Conservation (phyloP, 1,284 basidiomycete species). For the Inonotus hispidus region DNA sequence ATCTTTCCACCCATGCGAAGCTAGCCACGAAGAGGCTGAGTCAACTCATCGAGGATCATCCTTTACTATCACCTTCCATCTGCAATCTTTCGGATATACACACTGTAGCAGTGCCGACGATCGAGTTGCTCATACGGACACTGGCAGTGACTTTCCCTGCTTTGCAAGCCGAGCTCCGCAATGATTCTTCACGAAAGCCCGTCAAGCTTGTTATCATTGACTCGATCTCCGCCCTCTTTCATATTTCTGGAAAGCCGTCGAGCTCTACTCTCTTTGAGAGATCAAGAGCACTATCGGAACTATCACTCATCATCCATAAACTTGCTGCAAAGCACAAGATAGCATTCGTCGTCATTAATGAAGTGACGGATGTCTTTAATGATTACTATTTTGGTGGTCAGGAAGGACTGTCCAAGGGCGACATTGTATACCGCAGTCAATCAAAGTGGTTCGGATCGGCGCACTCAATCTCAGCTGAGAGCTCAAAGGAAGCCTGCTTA, state of each 20-base stretch:
- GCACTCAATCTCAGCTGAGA: conserved; percentile 49
- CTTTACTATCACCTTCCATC: conserved; percentile 37
- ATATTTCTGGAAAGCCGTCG: conserved; percentile 49
- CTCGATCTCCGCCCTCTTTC: conserved; percentile 77
- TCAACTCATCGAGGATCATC: conserved; percentile 49
- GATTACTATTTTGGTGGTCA: conserved; percentile 24
- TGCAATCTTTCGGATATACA: conserved; percentile 65
- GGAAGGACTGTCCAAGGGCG: conserved; percentile 25
- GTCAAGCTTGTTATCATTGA: conserved; percentile 76
- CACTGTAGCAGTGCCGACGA: conserved; percentile 52
- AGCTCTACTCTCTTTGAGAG: conserved; percentile 61
- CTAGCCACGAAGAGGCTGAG: conserved; percentile 65
- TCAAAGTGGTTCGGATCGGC: conserved; percentile 70
- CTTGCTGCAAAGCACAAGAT: conserved; percentile 60
- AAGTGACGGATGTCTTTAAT: conserved; percentile 75
- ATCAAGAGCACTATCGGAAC: conserved; percentile 59
- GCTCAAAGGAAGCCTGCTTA: conserved; percentile 71
- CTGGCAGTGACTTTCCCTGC: conserved; percentile 60
- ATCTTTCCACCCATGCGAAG: conserved; percentile 68
- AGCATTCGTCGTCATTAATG: conserved; percentile 81
- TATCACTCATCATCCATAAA: conserved; percentile 62
- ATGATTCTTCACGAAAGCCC: conserved; percentile 37
- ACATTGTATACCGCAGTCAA: conserved; percentile 67
- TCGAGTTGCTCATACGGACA: conserved; percentile 61
- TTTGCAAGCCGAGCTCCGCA: conserved; percentile 40